Base-by-base conservation (phyloP, 352 stramenopile species). In the Phytophthora pluvialis region DNA sequence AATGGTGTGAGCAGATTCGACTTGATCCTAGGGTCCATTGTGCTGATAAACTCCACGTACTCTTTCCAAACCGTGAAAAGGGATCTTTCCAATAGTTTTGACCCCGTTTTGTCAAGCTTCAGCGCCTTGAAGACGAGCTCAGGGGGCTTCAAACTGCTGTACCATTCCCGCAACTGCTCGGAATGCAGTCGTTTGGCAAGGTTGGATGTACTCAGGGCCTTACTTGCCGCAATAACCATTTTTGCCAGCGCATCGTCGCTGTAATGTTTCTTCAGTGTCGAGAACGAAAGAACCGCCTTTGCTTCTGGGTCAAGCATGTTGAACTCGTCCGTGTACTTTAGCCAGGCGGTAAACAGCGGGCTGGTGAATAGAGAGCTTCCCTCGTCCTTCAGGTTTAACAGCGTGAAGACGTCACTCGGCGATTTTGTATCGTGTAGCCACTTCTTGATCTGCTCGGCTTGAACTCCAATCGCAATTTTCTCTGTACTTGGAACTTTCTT, bases 161-260 rank as follows among this genome's bases (percentile, higher is more conserved):
- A 60, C 58, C 58, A 65, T 11, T 59, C 31, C 21, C 48, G 15
- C 3, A 65, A 10, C 21, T 59, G 13, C 48, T 65, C 58, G 11
- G 28, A 18, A 10, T 64, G 38, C 35, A 64, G 9, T 43, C 44
- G 26, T 32, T 39, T 56, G 3, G 33, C 15, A 8, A 48, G 18
- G 15, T 9, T 48, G 4, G 8, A 10, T 11, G 44, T 63, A n/a
- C 25, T 48, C 13, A 43, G 11, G n/a, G 11, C 13, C 36, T 55
- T 63, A 36, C 51, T 60, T 12, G 26, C 51, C 7, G 21, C 35
- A 31, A 46, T 8, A 28, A 46, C 38, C 49, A 57, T 57, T 28
- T 46, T 44, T 25, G 35, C 25, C n/a, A 46, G 35, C 9, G 6
- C 25, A 29, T 46, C 21, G 25, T 38, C 21, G 3, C 12, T n/a